Percentiles rank a stretch among this genome's conserved stretches.
Conservation (phyloP, 306 rosid species). For the Crotalaria pallida region DNA sequence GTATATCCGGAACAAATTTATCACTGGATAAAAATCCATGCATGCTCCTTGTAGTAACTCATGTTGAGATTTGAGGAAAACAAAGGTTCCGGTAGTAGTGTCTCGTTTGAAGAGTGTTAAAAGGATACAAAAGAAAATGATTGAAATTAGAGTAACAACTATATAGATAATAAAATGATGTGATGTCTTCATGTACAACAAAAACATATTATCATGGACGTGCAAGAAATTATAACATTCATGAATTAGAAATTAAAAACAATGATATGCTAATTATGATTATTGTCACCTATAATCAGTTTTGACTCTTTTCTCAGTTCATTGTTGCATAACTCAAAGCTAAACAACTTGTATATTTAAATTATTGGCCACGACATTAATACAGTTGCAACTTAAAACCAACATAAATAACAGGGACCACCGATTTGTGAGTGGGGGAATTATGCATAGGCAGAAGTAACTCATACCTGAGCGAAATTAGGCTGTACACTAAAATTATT, state of each 20-base stretch:
- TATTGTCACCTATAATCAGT: too few relatives aligned
- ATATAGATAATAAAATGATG: not conserved
- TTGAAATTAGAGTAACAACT: too few relatives aligned
- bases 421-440: not conserved
- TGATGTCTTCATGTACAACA: not conserved
- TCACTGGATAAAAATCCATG: too few relatives aligned
- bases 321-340: too few relatives aligned
- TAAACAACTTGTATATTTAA: too few relatives aligned
- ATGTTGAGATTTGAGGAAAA: too few relatives aligned
- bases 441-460: not conserved
- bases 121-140: not conserved
- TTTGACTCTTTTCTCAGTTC: too few relatives aligned
- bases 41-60: too few relatives aligned
- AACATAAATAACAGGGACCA: not conserved
- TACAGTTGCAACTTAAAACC: not conserved
- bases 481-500: constrained; percentile 9
- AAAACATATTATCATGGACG: not conserved
- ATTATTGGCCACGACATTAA: not conserved
- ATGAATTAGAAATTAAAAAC: not conserved
- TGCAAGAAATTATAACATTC: not conserved
- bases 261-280: not conserved
- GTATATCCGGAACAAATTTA: too few relatives aligned
- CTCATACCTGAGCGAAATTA: constrained; percentile 3
- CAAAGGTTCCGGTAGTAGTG: too few relatives aligned
- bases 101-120: too few relatives aligned